A percentile compares a stretch with the other conserved stretches of the same genome.
These are phyloP conservation scores for Colletotrichum tabaci DNA, from an alignment of 2,329 filamentous ascomycete species.

Conservation along the genomic window DNA sequence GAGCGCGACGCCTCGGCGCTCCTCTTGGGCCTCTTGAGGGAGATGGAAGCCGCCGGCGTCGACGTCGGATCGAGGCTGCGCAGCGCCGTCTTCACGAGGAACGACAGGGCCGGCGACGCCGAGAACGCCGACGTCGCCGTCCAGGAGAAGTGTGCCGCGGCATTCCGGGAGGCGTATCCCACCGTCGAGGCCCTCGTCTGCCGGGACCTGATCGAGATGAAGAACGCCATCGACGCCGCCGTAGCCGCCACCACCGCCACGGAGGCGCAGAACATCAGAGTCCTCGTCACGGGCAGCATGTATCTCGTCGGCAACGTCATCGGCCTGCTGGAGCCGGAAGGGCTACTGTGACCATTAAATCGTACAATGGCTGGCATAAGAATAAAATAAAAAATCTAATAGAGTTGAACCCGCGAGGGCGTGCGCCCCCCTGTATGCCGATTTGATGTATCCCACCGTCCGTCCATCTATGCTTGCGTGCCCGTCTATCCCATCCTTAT, in stretches of 20 bases:
- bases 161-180: slow-evolving; percentile 64
- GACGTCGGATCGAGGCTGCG: slow-evolving; percentile 66
- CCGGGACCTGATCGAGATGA: slow-evolving; percentile 48
- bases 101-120: slow-evolving; percentile 20
- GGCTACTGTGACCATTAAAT: slow-evolving; percentile 9
- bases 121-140: slow-evolving; percentile 66
- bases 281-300: slow-evolving; percentile 73
- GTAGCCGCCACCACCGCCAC: slow-evolving; percentile 43
- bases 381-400: not conserved
- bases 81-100: slow-evolving; percentile 76
- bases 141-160: slow-evolving; percentile 66
- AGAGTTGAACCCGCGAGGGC: slow-evolving; percentile 38
- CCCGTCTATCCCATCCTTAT: not conserved
- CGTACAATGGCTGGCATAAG: no score
- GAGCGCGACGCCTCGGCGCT: slow-evolving; percentile 70
- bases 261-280: slow-evolving; percentile 54
- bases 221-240: slow-evolving; percentile 68
- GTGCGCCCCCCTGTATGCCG: slow-evolving; percentile 52
- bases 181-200: slow-evolving; percentile 57
- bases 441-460: not conserved
- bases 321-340: slow-evolving; percentile 59
- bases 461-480: not conserved
- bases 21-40: slow-evolving; percentile 61
- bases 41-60: slow-evolving; percentile 42
- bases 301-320: slow-evolving; percentile 73